Evolutionary conservation across 305 asterid species (phyloP), one percentile per base, ranked within the genome.

Genomic region (Ajuga reptans): DNA sequence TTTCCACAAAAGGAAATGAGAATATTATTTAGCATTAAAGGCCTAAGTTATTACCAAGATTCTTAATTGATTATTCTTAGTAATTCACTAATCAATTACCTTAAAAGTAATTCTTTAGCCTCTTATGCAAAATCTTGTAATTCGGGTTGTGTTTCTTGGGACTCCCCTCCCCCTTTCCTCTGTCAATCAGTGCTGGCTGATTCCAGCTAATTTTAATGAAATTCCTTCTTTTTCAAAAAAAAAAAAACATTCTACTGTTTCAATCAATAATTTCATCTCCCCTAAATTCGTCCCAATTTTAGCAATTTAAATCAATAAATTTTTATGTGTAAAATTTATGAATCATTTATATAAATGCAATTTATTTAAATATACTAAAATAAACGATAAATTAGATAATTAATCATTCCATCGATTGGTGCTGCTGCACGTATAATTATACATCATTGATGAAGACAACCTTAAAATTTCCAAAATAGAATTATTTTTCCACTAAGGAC

Each of bases 1-100:
- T 37, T 69, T 56, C 75, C 65, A 29, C 51, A 51, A 74, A 61
- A 63, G 59, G 71, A 61, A 77, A 58, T 63, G 42, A 33, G 69
- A 43, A 63, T 70, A 66, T 77, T 69, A 72, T 59, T 52, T 58
- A 66, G 75, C 72, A 75, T 80, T 75, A 64, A 80, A 72, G 64
- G 68, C 66, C 77, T 53, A 68, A 76, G 76, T 78, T 74, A 81
- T 78, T 76, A 70, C 71, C 71, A 66, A 69, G 81, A 75, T 81
- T 74, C 81, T 39, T 63, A 55, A 57, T 77, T 62, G 74, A 77
- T 83, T 71, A 37, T 72, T 31, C 27, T 61, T 8, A 56, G 64
- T 55, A 74, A 56, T 18, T 47, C 66, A 53, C 47, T 45, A 41
- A 65, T 52, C 9, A 50, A 31, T 49, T 62, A 21, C 83, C 72